Evolutionary conservation across 768 basidiomycete species (phyloP).

Genomic region (Trametes elegans): DNA sequence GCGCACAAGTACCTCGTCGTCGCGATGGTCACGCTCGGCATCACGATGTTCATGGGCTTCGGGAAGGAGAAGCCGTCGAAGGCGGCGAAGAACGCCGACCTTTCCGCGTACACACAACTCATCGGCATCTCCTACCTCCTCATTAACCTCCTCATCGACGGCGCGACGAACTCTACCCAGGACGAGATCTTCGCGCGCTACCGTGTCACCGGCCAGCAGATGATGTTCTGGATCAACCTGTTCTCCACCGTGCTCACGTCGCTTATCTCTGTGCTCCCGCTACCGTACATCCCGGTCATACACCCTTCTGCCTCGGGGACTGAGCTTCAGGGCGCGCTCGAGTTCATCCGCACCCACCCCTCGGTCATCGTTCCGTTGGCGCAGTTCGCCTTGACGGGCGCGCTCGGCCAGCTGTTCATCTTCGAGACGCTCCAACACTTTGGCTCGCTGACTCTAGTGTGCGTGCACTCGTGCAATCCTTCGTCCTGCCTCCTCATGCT

Average conservation of each 20-base stretch:
- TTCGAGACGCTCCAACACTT: constrained; percentile 94
- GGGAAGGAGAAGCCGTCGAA: constrained; percentile 54
- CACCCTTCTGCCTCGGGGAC: constrained; percentile 64
- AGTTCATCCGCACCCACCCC: constrained; percentile 79
- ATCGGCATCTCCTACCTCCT: constrained; percentile 76
- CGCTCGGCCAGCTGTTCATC: constrained; percentile 95
- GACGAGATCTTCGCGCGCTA: constrained; percentile 90
- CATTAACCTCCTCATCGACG: constrained; percentile 89
- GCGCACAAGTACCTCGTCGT: constrained; percentile 96
- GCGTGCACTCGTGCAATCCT: constrained; percentile 29
- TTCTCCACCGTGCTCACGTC: constrained; percentile 77
- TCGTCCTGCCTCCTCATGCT: constrained; percentile 8
- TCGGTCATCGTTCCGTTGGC: constrained; percentile 67
- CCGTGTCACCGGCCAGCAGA: constrained; percentile 85
- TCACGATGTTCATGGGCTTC: constrained; percentile 92
- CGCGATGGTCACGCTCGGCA: constrained; percentile 85
- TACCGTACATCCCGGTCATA: constrained; percentile 80
- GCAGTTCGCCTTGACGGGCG: constrained; percentile 87
- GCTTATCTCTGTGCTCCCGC: constrained; percentile 66
- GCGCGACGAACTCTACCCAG: constrained; percentile 92
- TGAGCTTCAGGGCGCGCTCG: constrained; percentile 66
- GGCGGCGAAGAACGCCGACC: constrained; percentile 33
- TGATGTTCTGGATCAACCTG: constrained; percentile 98
- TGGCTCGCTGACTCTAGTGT: constrained; percentile 88
- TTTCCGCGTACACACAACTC: constrained; percentile 51